Evolutionary conservation across 108 stramenopile species (phyloP).

Genomic region (Discostella stelligeroides): DNA sequence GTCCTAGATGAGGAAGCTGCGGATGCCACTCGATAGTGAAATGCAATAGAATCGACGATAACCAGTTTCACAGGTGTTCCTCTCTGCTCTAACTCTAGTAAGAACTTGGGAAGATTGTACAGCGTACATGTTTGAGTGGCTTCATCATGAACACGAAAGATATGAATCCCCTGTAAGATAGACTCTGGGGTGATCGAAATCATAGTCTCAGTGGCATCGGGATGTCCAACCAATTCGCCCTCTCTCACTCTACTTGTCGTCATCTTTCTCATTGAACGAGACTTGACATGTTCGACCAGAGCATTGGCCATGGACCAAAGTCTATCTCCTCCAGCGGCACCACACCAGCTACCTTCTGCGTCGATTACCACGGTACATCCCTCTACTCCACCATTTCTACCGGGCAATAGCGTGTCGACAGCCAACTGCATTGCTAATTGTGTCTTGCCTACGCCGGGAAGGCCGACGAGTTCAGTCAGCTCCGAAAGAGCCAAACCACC

Average conservation of each 20-base stretch:
- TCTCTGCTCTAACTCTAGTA: conserved; percentile 42
- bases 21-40: conserved; percentile 84
- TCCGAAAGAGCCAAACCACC: conserved; percentile 85
- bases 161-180: conserved; percentile 86
- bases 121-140: conserved; percentile 85
- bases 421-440: conserved; percentile 94
- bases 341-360: conserved; percentile 90
- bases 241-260: conserved; percentile 9
- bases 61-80: conserved; percentile 70
- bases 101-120: conserved; percentile 56
- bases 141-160: conserved; percentile 90
- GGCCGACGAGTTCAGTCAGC: conserved; percentile 90
- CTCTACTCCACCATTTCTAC: conserved; percentile 81
- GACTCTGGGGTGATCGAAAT: conserved; percentile 56
- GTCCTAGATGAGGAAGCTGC: conserved; percentile 4
- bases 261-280: conserved; percentile 44
- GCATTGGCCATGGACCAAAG: conserved; percentile 80
- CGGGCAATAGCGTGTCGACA: conserved; percentile 84
- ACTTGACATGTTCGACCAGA: conserved; percentile 57
- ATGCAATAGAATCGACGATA: conserved; percentile 93
- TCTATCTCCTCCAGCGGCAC: conserved; percentile 63
- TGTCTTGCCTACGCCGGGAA: conserved; percentile 95
- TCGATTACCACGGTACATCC: conserved; percentile 90
- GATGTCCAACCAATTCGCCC: neutral
- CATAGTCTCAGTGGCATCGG: conserved; percentile 9